Evolutionary conservation across 768 basidiomycete species (phyloP), one percentile per base, ranked within the genome.

Genomic region (Pluteus cervinus): DNA sequence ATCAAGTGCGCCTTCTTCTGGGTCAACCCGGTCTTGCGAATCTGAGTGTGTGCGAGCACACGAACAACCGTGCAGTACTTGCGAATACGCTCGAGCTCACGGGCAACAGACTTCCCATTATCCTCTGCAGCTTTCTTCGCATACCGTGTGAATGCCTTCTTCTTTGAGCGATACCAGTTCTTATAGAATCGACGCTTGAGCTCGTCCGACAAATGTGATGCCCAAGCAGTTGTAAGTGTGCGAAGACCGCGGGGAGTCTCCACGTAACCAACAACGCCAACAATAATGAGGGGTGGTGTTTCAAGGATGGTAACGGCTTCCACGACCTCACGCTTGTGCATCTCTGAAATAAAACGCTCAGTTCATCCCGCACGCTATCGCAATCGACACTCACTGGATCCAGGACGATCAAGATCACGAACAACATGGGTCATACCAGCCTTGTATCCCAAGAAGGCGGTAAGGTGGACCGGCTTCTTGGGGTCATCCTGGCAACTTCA

Each of bases 111-210:
- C 67, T 91, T 90, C 60, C 90, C 91, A 50, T 78, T 77, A 56
- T 92, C 86, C 63, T 97, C 94, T 41, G 93, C 86, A 63, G 94
- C 86, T 73, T 94, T 98, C 82, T 96, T 96, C 62, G 96, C 93
- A 67, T 99, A 99, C 61, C 91, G 90, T 57, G 96, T 99, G 81
- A 98, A 99, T 26, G 96, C 96, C 83, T 99, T 99, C 81, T 98
- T 98, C 87, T 99, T 99, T 34, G 91, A 94, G 52, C 89, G 84
- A 76, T 98, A 98, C 93, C 94, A 97, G 79, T 94, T 96, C 78
- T 92, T 93, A 86, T 98, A 97, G 84, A 99, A 97, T 53, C 96
- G 81, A 57, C 96, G 89, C 71, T 94, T 99, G 62, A 98, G 61
- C 62, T 97, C 93, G 63, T 97, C 96, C 25, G 90, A 93, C 29